Evolutionary conservation across 2,329 filamentous ascomycete genomes (phyloP).

Genomic region (Simplicillium aogashimaense): DNA sequence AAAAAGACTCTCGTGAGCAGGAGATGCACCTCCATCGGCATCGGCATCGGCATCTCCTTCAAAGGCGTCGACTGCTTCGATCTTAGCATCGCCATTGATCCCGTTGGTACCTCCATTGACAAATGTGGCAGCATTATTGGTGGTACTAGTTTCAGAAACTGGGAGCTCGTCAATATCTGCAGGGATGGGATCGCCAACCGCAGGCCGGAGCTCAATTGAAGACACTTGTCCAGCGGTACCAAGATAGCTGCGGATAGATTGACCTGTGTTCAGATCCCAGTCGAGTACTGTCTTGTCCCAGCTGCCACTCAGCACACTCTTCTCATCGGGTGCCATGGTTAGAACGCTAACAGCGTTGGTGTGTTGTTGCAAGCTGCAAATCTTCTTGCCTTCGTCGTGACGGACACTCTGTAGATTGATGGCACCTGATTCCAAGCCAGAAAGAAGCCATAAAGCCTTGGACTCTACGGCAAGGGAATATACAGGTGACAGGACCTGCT

Average conservation of each 20-base stretch:
- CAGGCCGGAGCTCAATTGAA: slow-evolving; percentile 74
- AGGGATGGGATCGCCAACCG: slow-evolving; percentile 66
- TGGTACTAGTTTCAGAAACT: slow-evolving; percentile 60
- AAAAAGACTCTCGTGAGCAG: slow-evolving; percentile 72
- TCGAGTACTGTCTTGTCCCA: slow-evolving; percentile 95
- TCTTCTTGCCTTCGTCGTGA: slow-evolving; percentile 88
- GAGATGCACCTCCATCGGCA: slow-evolving; percentile 54
- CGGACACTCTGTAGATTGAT: slow-evolving; percentile 92
- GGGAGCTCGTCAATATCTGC: slow-evolving; percentile 54
- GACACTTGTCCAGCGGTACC: slow-evolving; percentile 78
- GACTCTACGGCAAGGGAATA: slow-evolving; percentile 91
- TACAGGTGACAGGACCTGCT: slow-evolving; percentile 69
- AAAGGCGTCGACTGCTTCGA: background rate
- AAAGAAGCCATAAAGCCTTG: slow-evolving; percentile 82
- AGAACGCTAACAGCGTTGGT: slow-evolving; percentile 87
- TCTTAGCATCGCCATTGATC: slow-evolving; percentile 8
- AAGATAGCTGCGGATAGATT: slow-evolving; percentile 64
- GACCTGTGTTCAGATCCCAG: slow-evolving; percentile 88
- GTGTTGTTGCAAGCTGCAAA: slow-evolving; percentile 71
- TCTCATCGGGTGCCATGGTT: slow-evolving; percentile 73
- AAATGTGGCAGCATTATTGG: slow-evolving; percentile 58
- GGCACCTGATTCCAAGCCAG: slow-evolving; percentile 78
- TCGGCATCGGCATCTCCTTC: slow-evolving; percentile 20
- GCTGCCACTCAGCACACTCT: slow-evolving; percentile 78
- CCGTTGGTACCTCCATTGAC: slow-evolving; percentile 36